Conservation (phyloP, 1,139 yeast genomes). For the Yamadazyma oceani region DNA sequence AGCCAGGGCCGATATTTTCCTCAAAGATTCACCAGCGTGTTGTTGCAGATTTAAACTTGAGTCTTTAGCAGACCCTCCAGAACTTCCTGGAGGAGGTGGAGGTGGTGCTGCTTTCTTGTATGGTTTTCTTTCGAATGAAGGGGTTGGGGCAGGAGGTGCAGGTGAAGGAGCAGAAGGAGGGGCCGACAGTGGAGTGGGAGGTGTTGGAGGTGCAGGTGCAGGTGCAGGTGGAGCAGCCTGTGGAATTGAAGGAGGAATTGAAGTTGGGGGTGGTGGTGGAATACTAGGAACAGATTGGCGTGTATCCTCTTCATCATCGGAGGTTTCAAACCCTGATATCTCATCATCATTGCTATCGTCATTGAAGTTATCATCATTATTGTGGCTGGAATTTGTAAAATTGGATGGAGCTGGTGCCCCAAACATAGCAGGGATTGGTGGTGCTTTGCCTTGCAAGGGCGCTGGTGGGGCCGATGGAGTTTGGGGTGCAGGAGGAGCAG, state of each 20-base stretch:
- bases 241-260: conserved; percentile 6
- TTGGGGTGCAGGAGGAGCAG: conserved; percentile 14
- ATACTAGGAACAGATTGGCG: background rate
- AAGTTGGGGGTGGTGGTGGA: conserved; percentile 12
- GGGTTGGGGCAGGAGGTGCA: conserved; percentile 11
- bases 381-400: background rate
- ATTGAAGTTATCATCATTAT: conserved; percentile 6
- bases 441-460: conserved; percentile 14
- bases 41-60: conserved; percentile 44
- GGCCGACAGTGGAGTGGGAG: conserved; percentile 3
- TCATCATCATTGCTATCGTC: conserved; percentile 7
- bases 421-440: conserved; percentile 14
- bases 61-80: conserved; percentile 7
- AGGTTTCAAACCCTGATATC: conserved; percentile 11
- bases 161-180: conserved; percentile 6
- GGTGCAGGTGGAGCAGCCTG: conserved; percentile 14
- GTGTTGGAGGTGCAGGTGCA: conserved; percentile 20
- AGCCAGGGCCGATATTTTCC: conserved; percentile 58
- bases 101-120: conserved; percentile 21
- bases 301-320: conserved; percentile 11
- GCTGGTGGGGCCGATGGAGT: conserved; percentile 16
- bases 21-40: conserved; percentile 47
- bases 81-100: conserved; percentile 18
- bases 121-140: conserved; percentile 17
- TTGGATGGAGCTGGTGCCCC: conserved; percentile 14